These are phyloP conservation scores for Gynostemma pentaphyllum DNA, from an alignment of 306 rosid genomes.

Conservation along the genomic window DNA sequence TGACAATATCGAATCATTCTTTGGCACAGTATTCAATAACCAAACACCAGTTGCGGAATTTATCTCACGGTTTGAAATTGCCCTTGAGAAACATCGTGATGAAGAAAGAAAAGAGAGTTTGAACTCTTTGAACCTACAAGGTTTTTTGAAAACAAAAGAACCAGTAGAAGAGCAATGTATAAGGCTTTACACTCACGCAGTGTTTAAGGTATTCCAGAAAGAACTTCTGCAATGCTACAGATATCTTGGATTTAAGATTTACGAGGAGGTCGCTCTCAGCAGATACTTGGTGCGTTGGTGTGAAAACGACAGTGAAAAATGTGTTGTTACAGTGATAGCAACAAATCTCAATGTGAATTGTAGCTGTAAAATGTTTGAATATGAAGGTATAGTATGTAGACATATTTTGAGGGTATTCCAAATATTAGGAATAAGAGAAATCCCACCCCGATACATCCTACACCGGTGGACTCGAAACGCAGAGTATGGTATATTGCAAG, in stretches of 20 bases:
- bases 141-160: constrained; percentile 87
- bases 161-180: constrained; percentile 81
- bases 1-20: constrained; percentile 60
- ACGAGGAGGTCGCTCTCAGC: constrained; percentile 49
- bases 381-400: constrained; percentile 85
- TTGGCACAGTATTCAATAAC: constrained; percentile 60
- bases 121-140: constrained; percentile 58
- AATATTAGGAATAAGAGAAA: constrained; percentile 67
- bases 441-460: constrained; percentile 69
- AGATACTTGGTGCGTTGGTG: constrained; percentile 74
- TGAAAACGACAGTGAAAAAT: constrained; percentile 67
- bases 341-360: constrained; percentile 46
- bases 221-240: constrained; percentile 82
- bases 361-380: constrained; percentile 94
- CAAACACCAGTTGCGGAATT: constrained; percentile 69
- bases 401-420: constrained; percentile 79
- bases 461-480: constrained; percentile 92
- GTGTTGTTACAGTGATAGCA: constrained; percentile 48
- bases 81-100: constrained; percentile 72
- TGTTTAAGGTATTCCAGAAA: constrained; percentile 79
- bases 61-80: constrained; percentile 68
- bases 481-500: constrained; percentile 66
- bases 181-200: constrained; percentile 64
- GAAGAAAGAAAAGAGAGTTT: constrained; percentile 83
- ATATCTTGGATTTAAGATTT: constrained; percentile 78